A percentile compares a stretch with the other conserved stretches of the same genome.
Conservation (phyloP, 345 rosid genomes). For the Eutrema yunnanense region DNA sequence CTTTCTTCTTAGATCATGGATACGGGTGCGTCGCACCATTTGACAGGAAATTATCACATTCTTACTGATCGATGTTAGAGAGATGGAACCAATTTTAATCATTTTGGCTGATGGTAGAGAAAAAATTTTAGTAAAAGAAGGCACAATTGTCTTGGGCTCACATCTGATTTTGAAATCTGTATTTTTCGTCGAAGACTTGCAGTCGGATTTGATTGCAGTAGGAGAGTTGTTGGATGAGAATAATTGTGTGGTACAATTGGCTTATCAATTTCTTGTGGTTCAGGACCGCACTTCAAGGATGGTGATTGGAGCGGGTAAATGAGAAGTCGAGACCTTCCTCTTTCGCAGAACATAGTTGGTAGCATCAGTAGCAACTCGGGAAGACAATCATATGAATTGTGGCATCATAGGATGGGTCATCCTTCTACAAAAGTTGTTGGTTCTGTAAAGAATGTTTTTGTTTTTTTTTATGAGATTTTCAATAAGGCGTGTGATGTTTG, state of each 20-base stretch:
- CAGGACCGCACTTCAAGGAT: not conserved
- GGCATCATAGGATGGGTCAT: not conserved
- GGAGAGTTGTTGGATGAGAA: not conserved
- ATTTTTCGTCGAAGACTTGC: too few species aligned
- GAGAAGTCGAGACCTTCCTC: not conserved
- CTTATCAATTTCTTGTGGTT: not conserved
- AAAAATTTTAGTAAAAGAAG: not conserved
- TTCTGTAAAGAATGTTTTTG: not conserved
- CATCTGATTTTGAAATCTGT: too few species aligned
- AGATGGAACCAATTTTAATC: not conserved
- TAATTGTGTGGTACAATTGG: not conserved
- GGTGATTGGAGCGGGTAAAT: not conserved
- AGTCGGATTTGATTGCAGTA: too few species aligned
- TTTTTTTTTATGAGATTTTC: not conserved
- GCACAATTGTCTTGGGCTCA: not conserved
- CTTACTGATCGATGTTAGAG: not conserved
- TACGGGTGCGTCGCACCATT: not conserved
- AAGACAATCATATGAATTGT: not conserved
- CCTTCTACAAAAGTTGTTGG: not conserved
- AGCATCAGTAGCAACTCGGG: not conserved
- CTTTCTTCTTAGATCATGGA: too few species aligned
- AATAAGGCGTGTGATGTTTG: not conserved
- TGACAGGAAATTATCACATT: not conserved
- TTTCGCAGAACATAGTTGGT: not conserved
- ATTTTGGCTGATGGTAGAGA: not conserved